Evolutionary conservation across 1,139 yeast genomes (phyloP).

Genomic region (Magnusiomyces ingens): DNA sequence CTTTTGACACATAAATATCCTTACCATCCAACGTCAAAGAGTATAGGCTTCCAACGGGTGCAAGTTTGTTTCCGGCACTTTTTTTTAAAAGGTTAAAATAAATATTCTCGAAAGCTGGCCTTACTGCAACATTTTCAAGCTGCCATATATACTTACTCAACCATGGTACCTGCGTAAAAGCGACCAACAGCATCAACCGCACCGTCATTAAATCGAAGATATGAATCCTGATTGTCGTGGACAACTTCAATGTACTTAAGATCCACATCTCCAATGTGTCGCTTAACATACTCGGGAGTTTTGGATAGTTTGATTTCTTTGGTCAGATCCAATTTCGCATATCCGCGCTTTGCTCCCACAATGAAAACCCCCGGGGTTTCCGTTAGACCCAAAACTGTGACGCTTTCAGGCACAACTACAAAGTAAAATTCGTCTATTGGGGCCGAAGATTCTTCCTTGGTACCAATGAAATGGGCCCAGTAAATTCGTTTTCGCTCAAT

Average conservation of each 20-base stretch:
- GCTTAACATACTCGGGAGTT: slow-evolving; percentile 18
- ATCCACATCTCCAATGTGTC: slow-evolving; percentile 9
- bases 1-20: background rate
- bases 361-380: slow-evolving; percentile 25
- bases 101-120: no score
- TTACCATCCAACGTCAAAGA: slow-evolving; percentile 31
- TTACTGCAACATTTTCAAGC: no score
- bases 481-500: slow-evolving; percentile 27
- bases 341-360: slow-evolving; percentile 29
- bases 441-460: background rate
- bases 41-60: slow-evolving; percentile 34
- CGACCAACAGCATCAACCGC: slow-evolving; percentile 34
- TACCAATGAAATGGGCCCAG: slow-evolving; percentile 23
- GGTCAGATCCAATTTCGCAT: slow-evolving; percentile 27
- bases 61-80: slow-evolving; percentile 9
- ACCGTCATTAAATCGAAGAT: slow-evolving; percentile 32
- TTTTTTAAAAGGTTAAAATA: background rate
- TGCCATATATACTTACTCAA: slow-evolving; percentile 15
- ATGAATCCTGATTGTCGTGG: slow-evolving; percentile 11
- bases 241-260: slow-evolving; percentile 18
- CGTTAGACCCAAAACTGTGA: slow-evolving; percentile 32
- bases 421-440: background rate
- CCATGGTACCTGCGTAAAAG: slow-evolving; percentile 30
- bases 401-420: slow-evolving; percentile 16
- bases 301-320: background rate